Percentiles rank a stretch among this genome's conserved stretches.
phyloP scores from a whole-genome alignment of 2,329 filamentous ascomycete genomes.

The Teratosphaeria pseudoeucalypti region DNA sequence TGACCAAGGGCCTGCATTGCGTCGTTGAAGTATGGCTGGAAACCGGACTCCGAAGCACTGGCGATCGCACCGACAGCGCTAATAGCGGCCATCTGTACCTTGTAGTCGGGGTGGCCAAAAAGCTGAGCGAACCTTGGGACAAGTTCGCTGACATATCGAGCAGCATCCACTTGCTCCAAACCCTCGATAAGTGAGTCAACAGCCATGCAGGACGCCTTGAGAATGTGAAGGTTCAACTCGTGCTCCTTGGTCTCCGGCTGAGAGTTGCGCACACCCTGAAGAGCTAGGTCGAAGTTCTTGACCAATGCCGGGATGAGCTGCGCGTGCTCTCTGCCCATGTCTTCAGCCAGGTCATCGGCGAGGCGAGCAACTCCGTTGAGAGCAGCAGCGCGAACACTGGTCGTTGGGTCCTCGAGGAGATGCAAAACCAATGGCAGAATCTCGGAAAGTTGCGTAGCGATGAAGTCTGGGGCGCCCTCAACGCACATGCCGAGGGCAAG shows the following conservation, averaged over 20 bases:
- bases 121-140: conserved; percentile 77
- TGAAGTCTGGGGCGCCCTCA: conserved; percentile 94
- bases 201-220: conserved; percentile 80
- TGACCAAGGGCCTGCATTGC: conserved; percentile 83
- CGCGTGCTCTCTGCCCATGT: conserved; percentile 76
- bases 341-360: conserved; percentile 86
- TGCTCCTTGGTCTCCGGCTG: conserved; percentile 35
- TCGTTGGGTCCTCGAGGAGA: conserved; percentile 74
- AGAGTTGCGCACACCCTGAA: conserved; percentile 51
- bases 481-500: conserved; percentile 87
- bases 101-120: conserved; percentile 73
- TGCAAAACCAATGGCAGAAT: conserved; percentile 78
- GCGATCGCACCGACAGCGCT: conserved; percentile 87
- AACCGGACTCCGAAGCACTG: conserved; percentile 68
- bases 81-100: conserved; percentile 80
- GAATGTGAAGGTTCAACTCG: conserved; percentile 72
- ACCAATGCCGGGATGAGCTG: conserved; percentile 74
- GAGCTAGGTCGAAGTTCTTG: conserved; percentile 78
- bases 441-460: conserved; percentile 78
- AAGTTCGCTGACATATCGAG: conserved; percentile 69
- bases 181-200: conserved; percentile 86
- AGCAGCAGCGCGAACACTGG: conserved; percentile 75
- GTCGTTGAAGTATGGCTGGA: conserved; percentile 82
- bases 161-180: conserved; percentile 69
- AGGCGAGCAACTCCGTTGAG: conserved; percentile 80